Evolutionary conservation across 768 basidiomycete genomes (phyloP).

Genomic region (Russula griseocarnosa): DNA sequence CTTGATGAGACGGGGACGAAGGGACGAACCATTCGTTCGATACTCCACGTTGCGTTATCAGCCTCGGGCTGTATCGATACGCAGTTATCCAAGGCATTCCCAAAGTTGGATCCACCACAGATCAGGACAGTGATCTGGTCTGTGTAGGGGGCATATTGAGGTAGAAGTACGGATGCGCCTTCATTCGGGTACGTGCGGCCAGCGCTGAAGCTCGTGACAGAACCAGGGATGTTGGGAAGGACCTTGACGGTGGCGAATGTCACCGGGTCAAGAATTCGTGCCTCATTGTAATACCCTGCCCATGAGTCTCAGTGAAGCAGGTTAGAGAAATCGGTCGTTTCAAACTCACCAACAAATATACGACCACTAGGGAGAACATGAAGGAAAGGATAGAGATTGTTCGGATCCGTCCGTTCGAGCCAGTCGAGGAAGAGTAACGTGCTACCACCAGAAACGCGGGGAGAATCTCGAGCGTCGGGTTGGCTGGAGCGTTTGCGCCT

Average conservation of each 20-base stretch:
- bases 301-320: not conserved
- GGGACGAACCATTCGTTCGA: constrained; percentile 72
- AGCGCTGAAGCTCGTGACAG: constrained; percentile 66
- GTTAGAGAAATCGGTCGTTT: not conserved
- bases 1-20: not conserved
- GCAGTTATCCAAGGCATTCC: constrained; percentile 62
- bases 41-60: constrained; percentile 55
- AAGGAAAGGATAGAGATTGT: constrained; percentile 78
- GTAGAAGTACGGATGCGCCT: constrained; percentile 65
- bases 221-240: constrained; percentile 71
- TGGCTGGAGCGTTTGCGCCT: constrained; percentile 63
- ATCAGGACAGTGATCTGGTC: constrained; percentile 64
- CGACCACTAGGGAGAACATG: constrained; percentile 64
- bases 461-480: constrained; percentile 68
- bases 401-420: constrained; percentile 67
- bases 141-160: constrained; percentile 66
- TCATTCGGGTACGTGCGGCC: constrained; percentile 78
- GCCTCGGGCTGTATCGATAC: constrained; percentile 64
- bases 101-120: constrained; percentile 70
- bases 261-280: constrained; percentile 63
- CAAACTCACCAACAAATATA: constrained; percentile 62
- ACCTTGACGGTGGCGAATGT: constrained; percentile 57
- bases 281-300: constrained; percentile 75
- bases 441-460: constrained; percentile 58
- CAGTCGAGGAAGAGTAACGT: constrained; percentile 62